Evolutionary conservation across 805 yeast genomes (phyloP).

Genomic region (Diddensiella transvaalensis): DNA sequence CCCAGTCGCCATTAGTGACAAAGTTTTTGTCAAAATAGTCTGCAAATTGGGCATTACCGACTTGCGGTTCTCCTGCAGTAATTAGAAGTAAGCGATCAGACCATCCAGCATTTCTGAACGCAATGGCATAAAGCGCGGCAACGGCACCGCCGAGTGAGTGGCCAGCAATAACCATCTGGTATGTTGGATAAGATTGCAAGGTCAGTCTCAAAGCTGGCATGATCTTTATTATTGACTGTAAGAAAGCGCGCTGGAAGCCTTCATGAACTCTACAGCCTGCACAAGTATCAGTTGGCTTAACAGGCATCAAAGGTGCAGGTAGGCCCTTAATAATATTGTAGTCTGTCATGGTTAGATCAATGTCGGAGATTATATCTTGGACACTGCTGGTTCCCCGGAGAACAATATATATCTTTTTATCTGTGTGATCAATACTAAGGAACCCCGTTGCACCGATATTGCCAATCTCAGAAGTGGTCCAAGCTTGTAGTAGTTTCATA

Average conservation of each 20-base stretch:
- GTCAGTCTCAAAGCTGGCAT: not conserved
- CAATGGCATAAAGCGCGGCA: conserved; percentile 59
- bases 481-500: conserved; percentile 8
- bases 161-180: conserved; percentile 54
- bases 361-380: conserved; percentile 9
- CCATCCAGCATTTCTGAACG: conserved; percentile 48
- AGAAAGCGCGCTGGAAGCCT: conserved; percentile 11
- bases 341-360: conserved; percentile 3
- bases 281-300: not conserved
- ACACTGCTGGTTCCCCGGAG: conserved; percentile 11
- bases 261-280: conserved; percentile 7
- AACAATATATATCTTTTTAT: conserved; percentile 5
- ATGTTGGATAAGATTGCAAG: conserved; percentile 39
- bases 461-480: conserved; percentile 3
- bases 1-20: conserved; percentile 7
- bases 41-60: conserved; percentile 52
- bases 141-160: conserved; percentile 77
- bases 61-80: conserved; percentile 59
- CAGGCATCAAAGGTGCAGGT: not conserved
- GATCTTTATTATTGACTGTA: conserved; percentile 2
- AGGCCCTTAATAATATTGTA: not conserved
- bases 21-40: conserved; percentile 44
- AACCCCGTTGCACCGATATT: conserved; percentile 6
- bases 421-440: conserved; percentile 3
- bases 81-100: conserved; percentile 46